Conservation (phyloP, 805 yeast genomes). For the Yarrowia yakushimensis region DNA sequence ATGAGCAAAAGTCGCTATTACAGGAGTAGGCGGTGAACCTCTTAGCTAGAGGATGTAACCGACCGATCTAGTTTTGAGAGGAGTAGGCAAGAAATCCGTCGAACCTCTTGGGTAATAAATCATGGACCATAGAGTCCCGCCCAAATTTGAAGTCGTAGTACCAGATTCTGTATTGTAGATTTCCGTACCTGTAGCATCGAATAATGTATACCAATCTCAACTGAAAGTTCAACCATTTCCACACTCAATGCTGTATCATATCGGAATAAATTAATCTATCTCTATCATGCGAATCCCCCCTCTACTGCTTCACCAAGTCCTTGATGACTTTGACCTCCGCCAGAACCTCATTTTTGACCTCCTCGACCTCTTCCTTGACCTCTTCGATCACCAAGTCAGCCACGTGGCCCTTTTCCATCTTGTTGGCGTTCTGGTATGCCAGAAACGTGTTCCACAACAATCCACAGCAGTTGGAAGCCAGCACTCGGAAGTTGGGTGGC, state of each 20-base stretch:
- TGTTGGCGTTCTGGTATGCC: conserved; percentile 39
- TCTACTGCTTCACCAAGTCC: neutral
- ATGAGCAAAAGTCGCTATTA: neutral
- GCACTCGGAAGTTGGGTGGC: conserved; percentile 65
- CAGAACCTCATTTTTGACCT: conserved; percentile 9
- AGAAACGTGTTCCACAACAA: conserved; percentile 82
- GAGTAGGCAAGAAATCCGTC: neutral
- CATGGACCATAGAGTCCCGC: neutral
- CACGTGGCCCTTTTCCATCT: neutral
- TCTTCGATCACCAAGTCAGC: neutral
- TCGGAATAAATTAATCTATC: conserved; percentile 1
- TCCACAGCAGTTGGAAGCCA: conserved; percentile 66
- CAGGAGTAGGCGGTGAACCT: neutral
- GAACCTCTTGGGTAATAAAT: neutral
- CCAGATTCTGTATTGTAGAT: no score
- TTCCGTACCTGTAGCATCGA: no score
- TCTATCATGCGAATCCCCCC: neutral
- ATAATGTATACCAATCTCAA: no score
- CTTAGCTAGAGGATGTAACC: neutral
- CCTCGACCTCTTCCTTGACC: conserved; percentile 3
- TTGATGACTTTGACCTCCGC: conserved; percentile 4
- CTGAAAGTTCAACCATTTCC: no score
- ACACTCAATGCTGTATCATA: no score
- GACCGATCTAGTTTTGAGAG: neutral
- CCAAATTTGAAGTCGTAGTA: neutral